Evolutionary conservation across 1,139 yeast genomes (phyloP), one percentile per base, ranked within the genome.

Genomic region (Candida albicans): DNA sequence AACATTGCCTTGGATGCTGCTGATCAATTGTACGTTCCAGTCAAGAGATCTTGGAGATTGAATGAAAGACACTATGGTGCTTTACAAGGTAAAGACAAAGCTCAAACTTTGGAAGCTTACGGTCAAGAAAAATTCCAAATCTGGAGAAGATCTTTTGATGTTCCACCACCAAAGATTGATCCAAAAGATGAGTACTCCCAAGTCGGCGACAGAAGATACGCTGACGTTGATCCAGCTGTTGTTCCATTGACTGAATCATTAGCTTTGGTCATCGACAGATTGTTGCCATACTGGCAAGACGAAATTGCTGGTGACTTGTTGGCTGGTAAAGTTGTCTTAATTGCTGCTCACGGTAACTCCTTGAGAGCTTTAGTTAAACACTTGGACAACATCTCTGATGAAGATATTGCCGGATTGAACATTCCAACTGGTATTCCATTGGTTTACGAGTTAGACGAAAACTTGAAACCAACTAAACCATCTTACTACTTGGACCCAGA

Each of bases 61-160:
- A 91, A 91, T 75, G 99, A 91, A 79, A 93, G 98, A 79, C 98
- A 91, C 76, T 91, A 91, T 76, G 99, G 99, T 80, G 97, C 90
- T 59, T 81, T 93, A 63, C 98, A 93, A 77, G 99, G 99, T 68
- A 91, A 91, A 80, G 95, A 91, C 79, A 91, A 91, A 80, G 96
- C 97, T 56, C 90, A 81, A 62, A 87, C 96, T 56, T 81, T 89
- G 66, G 93, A 83, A 62, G 71, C 81, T 62, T 91, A 82, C 75
- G 99, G 99, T 64, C 74, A 81, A 61, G 97, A 90, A 69, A 82
- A 89, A 76, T 93, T 93, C 87, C 91, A 84, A 81, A 87, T 84
- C 62, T 91, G 95, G 93, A 87, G 99, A 87, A 88, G 99, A 79
- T 90, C 97, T 30, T 93, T 82, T 67, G 97, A 93, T 65, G 84